Evolutionary conservation across 805 yeast species (phyloP).

Genomic region (Ogataea siamensis): DNA sequence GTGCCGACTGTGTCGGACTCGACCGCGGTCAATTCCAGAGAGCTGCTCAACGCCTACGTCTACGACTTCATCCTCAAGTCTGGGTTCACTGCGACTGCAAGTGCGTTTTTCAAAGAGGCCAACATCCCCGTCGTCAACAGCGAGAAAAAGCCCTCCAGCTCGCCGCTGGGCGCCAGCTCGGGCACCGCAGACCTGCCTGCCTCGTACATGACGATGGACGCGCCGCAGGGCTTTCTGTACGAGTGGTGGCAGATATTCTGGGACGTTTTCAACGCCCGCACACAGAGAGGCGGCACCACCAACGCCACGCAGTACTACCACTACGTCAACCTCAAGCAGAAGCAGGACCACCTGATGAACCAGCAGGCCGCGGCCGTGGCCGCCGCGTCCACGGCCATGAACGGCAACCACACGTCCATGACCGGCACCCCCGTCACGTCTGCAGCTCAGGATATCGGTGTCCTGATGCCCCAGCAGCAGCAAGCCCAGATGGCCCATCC

Average conservation of each 20-base stretch:
- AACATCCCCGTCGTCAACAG: slow-evolving; percentile 51
- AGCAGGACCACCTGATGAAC: slow-evolving; percentile 50
- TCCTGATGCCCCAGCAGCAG: slow-evolving; percentile 19
- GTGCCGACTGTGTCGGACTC: slow-evolving; percentile 37
- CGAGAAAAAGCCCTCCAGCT: slow-evolving; percentile 20
- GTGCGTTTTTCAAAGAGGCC: slow-evolving; percentile 72
- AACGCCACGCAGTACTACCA: slow-evolving; percentile 73
- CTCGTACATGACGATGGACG: slow-evolving; percentile 61
- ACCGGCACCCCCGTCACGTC: slow-evolving; percentile 17
- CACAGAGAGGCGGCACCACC: slow-evolving; percentile 59
- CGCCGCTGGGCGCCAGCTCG: slow-evolving; percentile 14
- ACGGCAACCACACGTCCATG: slow-evolving; percentile 15
- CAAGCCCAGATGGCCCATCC: slow-evolving; percentile 15
- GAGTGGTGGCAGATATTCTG: slow-evolving; percentile 98
- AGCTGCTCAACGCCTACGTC: slow-evolving; percentile 74
- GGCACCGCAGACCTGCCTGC: slow-evolving; percentile 42
- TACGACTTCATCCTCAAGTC: slow-evolving; percentile 82
- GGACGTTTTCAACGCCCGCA: slow-evolving; percentile 86
- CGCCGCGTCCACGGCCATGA: slow-evolving; percentile 17
- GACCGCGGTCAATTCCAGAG: slow-evolving; percentile 52
- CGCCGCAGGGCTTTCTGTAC: slow-evolving; percentile 81
- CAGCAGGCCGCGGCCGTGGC: slow-evolving; percentile 26
- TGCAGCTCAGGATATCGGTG: slow-evolving; percentile 20
- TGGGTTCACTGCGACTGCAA: slow-evolving; percentile 68
- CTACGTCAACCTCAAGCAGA: slow-evolving; percentile 55